Evolutionary conservation across 2,329 filamentous ascomycete species (phyloP), one percentile per base, ranked within the genome.

Genomic region (Allantophomopsis lycopodina): DNA sequence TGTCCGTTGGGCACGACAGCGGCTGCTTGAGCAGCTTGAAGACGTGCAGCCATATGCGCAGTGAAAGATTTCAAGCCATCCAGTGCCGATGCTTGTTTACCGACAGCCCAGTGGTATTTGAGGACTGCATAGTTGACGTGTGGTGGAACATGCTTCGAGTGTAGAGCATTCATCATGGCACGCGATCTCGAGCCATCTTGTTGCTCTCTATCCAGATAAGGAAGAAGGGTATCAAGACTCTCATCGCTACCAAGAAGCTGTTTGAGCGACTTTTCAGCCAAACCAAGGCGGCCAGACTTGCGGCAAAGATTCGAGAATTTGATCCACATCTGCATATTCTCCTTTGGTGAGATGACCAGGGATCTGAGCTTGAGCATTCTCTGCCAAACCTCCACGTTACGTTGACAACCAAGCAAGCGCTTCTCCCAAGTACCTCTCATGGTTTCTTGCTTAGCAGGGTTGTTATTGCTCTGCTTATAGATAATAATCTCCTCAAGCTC

Each of bases 291-390:
- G 42, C 86, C 83, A 35, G 89, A 94, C 60, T 98, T 99, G 52
- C 93, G 83, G 60, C 93, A 99, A 5, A 98, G 75, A 52, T 96
- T 98, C 52, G 91, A 85, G 57, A 95, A 98, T 58, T 98, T 99
- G 66, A 98, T 96, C 79, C 88, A 95, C 87, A 98, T 98, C 53
- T 94, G 84, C 68, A 94, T 86, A 53, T 95, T 95, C 57, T 99
- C 88, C 28, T 76, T 76, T 0, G 93, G 89, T 1, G 80, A 80
- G 44, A 96, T 89, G 43, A 99, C 91, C 38, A 99, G 69, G 15
- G 87, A 84, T 44, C 91, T 79, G 23, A 98, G 79, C 55, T 94
- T 91, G 40, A 99, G 76, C 86, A 96, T 96, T 44, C 91, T 78
- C 57, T 95, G 88, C 91, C 91, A 99, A 3, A 96, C 86, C 54